phyloP scores from a whole-genome alignment of 441 rosid genomes.

The Kokia cookei region DNA sequence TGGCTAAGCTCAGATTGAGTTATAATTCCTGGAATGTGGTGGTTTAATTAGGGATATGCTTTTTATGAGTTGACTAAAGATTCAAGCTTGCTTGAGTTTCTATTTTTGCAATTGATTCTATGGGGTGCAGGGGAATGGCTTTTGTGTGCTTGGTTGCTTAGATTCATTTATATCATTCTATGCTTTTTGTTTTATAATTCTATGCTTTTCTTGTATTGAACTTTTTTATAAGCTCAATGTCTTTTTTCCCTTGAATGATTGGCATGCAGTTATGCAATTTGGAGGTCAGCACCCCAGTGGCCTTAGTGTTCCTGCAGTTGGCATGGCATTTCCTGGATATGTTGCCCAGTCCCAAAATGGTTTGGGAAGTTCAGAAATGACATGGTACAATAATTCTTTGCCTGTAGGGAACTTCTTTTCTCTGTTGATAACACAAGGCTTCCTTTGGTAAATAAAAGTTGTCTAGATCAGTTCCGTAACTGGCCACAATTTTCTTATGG shows the following conservation, averaged over 20 bases:
- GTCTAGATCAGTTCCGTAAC: neutral
- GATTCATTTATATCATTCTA: neutral
- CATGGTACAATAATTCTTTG: conserved; percentile 48
- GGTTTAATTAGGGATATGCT: neutral
- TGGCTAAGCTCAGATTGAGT: neutral
- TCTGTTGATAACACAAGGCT: conserved; percentile 1
- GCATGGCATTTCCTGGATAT: conserved; percentile 99
- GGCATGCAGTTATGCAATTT: conserved; percentile 69
- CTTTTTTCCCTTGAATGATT: conserved; percentile 9
- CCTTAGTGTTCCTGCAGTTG: conserved; percentile 80
- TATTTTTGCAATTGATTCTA: neutral
- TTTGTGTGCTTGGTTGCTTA: neutral
- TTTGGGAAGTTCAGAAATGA: conserved; percentile 85
- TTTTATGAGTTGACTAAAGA: neutral
- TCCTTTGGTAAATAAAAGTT: neutral
- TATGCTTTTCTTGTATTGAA: neutral
- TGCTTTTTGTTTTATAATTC: neutral
- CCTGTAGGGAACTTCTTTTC: neutral
- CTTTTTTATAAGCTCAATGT: neutral
- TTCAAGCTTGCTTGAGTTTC: neutral
- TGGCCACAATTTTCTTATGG: neutral
- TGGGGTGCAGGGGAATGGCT: neutral
- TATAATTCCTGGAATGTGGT: neutral
- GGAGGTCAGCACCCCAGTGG: conserved; percentile 90
- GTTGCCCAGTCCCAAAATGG: conserved; percentile 87